Percentiles rank a stretch among this genome's conserved stretches.
Conservation (phyloP, 2,329 filamentous ascomycete species). For the Exserohilum rostratum region DNA sequence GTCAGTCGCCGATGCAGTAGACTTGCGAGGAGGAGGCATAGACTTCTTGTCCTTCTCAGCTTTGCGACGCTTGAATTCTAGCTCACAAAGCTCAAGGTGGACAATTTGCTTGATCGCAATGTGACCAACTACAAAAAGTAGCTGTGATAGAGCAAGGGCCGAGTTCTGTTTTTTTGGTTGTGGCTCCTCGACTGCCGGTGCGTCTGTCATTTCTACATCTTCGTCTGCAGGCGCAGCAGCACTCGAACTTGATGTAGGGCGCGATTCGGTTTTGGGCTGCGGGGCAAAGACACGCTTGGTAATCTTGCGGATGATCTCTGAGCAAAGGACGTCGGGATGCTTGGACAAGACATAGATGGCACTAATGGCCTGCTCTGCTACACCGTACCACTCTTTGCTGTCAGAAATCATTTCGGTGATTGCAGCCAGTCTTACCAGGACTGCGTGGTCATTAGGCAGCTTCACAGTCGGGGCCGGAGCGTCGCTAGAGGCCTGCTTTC, state of each 20-base stretch:
- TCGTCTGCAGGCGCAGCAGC: conserved; percentile 32
- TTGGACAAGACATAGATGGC: conserved; percentile 94
- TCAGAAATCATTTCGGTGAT: conserved; percentile 86
- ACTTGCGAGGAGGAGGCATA: conserved; percentile 42
- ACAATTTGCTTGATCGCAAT: conserved; percentile 99
- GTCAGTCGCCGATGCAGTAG: conserved; percentile 28
- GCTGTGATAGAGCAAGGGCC: conserved; percentile 80
- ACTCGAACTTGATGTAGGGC: conserved; percentile 41
- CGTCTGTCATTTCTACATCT: conserved; percentile 29
- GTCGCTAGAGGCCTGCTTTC: conserved; percentile 70
- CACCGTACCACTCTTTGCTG: conserved; percentile 90
- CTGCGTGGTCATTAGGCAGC: conserved; percentile 88
- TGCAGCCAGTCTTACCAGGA: conserved; percentile 78
- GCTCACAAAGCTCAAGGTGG: conserved; percentile 94
- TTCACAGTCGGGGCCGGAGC: conserved; percentile 66
- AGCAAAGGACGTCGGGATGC: conserved; percentile 91
- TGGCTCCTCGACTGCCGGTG: conserved; percentile 33
- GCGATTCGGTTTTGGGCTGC: conserved; percentile 49
- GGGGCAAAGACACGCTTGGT: conserved; percentile 79
- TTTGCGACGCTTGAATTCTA: conserved; percentile 97
- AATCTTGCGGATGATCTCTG: conserved; percentile 85
- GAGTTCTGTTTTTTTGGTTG: conserved; percentile 63
- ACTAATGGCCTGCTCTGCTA: conserved; percentile 93
- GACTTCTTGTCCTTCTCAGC: conserved; percentile 78
- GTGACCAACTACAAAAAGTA: conserved; percentile 94